A percentile compares a stretch with the other conserved stretches of the same genome.
phyloP scores from a whole-genome alignment of 164 flowering plant genomes.

The Vitis vinifera region ASM3070453v1 NC_081811.1:24567501-24568000 shows the following conservation, averaged over 20 bases:
- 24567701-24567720: background rate
- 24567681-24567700: no score
- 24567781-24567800: conserved; percentile 67
- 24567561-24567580: no score
- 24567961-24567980: background rate
- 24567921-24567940: conserved; percentile 12
- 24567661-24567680: no score
- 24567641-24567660: no score
- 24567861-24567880: conserved; percentile 39
- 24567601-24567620: no score
- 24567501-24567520: background rate
- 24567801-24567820: conserved; percentile 68
- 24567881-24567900: conserved; percentile 35
- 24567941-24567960: background rate
- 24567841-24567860: conserved; percentile 66
- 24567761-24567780: conserved; percentile 46
- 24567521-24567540: background rate
- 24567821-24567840: conserved; percentile 63
- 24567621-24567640: no score
- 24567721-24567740: background rate
- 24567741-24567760: conserved; percentile 37
- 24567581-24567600: no score
- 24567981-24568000: no score
- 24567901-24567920: conserved; percentile 74
- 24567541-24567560: no score